Evolutionary conservation across 2,329 filamentous ascomycete species (phyloP), one percentile per base, ranked within the genome.

Genomic region (Purpureocillium lavendulum): DNA sequence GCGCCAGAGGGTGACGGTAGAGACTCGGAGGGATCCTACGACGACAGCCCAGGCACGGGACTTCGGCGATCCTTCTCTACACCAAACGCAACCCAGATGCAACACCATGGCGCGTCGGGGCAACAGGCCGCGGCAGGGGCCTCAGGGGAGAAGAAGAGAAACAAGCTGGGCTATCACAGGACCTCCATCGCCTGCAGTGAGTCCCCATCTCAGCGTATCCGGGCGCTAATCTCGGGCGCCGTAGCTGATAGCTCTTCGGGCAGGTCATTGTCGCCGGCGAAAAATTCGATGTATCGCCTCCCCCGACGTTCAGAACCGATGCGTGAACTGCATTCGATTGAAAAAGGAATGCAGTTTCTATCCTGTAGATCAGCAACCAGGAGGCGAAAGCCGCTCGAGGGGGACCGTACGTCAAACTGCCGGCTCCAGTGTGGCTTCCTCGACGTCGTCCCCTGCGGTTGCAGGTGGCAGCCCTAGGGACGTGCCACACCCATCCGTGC

Each of bases 341-440:
- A 94, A 94, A 62, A 96, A 94, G 56, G 87, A 95, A 48, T 97
- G 90, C 63, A 87, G 84, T 57, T 97, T 94, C 63, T 85, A 82
- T 51, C 86, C 89, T 1, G 89, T 96, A 16, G 88, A 95, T 48
- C 85, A 88, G 57, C 74, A 78, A 49, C 77, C 75, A 18, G 70
- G 72, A 9, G 56, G 65, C 33, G 65, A 73, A 17, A 50, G 60
- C 15, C 62, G 65, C 40, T 62, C 66, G 30, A 72, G 69, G 46
- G 61, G 58, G 40, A 49, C 58, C 3, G 55, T 62, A 14, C 61
- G 62, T 37, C 54, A 62, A 30, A 59, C 64, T 4, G 54, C 61
- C 12, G 62, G 62, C 7, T 54, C 62, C 21, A 66, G 62, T 44
- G 54, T 60, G 31, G 54, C 58, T 14, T 73, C 72, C 5, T 57